Base-by-base conservation (phyloP, 192 early-diverging fungal genomes). In the Entomortierella lignicola region DNA sequence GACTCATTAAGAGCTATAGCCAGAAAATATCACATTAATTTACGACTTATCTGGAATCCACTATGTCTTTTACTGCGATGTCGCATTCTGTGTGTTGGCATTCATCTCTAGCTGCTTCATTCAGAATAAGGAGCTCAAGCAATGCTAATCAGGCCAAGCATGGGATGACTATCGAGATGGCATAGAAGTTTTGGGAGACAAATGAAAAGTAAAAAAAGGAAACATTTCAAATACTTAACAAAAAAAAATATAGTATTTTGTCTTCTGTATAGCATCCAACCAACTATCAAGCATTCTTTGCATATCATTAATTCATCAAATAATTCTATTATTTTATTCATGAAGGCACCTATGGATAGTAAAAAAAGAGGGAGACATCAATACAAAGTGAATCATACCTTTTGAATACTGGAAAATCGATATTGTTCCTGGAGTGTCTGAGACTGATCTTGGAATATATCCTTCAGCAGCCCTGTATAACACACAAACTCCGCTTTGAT, bases 61-160 rank as follows among this genome's bases (percentile, higher is more conserved):
- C 51, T 79, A 66, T 50, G 75, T 63, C 11, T 79, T 66, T 50
- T 79, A 79, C 55, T 65, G 67, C 52, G 50, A 62, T 48, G 41
- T 70, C 8, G 75, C 39, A 13, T 79, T 70, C 58, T 79, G 75
- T n/a, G 15, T 27, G 7, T 17, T 79, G 48, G 75, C 75, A 0
- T 79, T 79, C 20, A 54, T 79, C 31, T 43, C 60, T 55, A 70
- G 67, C 43, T 60, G 41, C 63, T 79, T 79, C 31, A 79, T 79
- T 47, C 67, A 79, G 43, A 67, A 79, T 43, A 70, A 70, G 56
- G 75, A 70, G 18, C 75, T 79, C 57, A 79, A 79, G 68, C 42
- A 79, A 70, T 44, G 67, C 75, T 18, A 79, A 79, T 30, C 75
- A 79, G 30, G 54, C 10, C 48, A 77, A 70, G 68, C 75, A 67